Evolutionary conservation across 176 grass and related monocot genomes (phyloP), one percentile per base, ranked within the genome.

Genomic region (Dendrocalamus sinicus): DNA sequence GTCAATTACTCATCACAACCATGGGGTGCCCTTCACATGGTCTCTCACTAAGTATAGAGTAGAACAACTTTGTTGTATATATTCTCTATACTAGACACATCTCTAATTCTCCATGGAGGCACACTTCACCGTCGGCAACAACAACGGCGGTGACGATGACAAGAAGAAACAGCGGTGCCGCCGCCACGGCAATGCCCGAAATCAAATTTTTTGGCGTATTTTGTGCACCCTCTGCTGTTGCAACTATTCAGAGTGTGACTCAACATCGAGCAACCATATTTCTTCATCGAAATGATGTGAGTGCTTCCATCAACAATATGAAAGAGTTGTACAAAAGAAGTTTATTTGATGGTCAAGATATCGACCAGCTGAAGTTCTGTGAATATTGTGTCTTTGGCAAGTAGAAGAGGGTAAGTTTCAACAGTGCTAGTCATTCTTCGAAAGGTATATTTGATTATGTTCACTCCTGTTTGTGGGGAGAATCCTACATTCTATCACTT

Each of bases 141-240:
- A 11, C 74, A 0, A 28, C 10, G 41, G 64, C 75, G 52, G 43
- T 17, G 15, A 82, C 73, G 19, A 41, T 9, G 12, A 23, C 1
- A 22, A 6, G 32, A 37, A 26, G 26, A 70, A 83, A 50, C 63
- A 7, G 5, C 8, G 22, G 57, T 19, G 23, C 43, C 30, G 7
- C 43, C 80, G 53, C 75, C 53, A 73, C n/a, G 80, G 53, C 35
- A 2, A 9, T 8, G 5, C 6, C 28, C 50, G 72, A 16, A 75
- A 75, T 75, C 9, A 26, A 51, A 44, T 88, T 57, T 53, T 88
- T 45, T 32, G 41, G 64, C 28, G 79, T 46, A 71, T 83, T 20
- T 24, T 83, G 80, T 16, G 79, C 64, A 1, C 53, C 19, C 30
- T 58, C 15, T 88, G 46, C 64, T 88, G 63, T 32, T 88, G 79